These are phyloP conservation scores for Trypanosoma cruzi DNA, from an alignment of 208 protist species.

Conservation along the genomic window DNA sequence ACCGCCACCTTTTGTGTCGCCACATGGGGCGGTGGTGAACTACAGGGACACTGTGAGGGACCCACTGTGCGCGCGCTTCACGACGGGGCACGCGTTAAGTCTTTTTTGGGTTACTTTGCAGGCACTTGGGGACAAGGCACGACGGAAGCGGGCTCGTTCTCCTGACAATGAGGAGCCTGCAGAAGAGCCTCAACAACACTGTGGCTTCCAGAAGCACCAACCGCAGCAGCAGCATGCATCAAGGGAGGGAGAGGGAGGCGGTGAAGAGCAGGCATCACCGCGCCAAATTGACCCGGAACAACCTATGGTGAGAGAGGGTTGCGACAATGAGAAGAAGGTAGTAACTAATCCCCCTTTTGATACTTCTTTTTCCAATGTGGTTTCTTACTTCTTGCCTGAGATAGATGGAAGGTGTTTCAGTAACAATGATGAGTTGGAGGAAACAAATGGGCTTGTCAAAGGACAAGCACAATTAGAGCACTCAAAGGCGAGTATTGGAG, in stretches of 20 bases:
- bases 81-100: slow-evolving; percentile 21
- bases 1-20: slow-evolving; percentile 59
- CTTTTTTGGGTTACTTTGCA: slow-evolving; percentile 23
- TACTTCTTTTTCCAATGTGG: slow-evolving; percentile 11
- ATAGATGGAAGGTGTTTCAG: slow-evolving; percentile 21
- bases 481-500: neutral
- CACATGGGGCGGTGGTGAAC: slow-evolving; percentile 39
- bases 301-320: neutral
- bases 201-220: neutral
- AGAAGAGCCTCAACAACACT: neutral
- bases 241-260: neutral
- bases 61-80: slow-evolving; percentile 55
- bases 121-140: neutral
- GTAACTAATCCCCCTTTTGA: neutral
- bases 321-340: slow-evolving; percentile 3
- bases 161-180: slow-evolving; percentile 1
- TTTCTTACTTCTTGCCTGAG: slow-evolving; percentile 29
- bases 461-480: neutral
- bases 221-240: neutral
- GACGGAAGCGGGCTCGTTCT: slow-evolving; percentile 12
- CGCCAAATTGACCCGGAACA: slow-evolving; percentile 1
- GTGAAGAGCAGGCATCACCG: slow-evolving; percentile 18
- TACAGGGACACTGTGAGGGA: slow-evolving; percentile 56
- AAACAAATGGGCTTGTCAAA: slow-evolving; percentile 3
- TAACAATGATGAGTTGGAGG: slow-evolving; percentile 4